Evolutionary conservation across 768 basidiomycete species (phyloP), one percentile per base, ranked within the genome.

Genomic region (Dioszegia hungarica): DNA sequence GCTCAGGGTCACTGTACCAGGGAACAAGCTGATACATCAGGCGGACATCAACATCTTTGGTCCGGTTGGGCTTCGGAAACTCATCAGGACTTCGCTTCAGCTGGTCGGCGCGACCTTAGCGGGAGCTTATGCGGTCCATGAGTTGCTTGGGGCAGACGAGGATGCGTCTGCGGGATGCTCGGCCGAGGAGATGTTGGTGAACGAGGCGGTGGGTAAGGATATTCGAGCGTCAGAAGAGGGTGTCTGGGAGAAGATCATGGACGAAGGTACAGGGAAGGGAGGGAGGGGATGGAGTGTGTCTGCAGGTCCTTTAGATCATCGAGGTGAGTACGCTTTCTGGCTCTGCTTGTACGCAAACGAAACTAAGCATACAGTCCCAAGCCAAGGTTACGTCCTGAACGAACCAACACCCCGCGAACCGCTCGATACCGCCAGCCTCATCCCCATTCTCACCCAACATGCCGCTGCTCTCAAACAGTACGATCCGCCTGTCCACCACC

Each of bases 261-360:
- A 39, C 6, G 53, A 66, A 34, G 67, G 67, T 34, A 62, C 34
- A 51, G 68, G 67, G 15, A 66, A 57, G 45, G 33, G 50, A 2
- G 60, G 64, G 6, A 70, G 60, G 43, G 61, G 62, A 4, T 73
- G 74, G 74, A 61, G 62, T 10, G 74, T 75, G 9, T 61, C 59
- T 31, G 72, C 68, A n/a, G 74, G 74, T 4, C 72, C 74, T 3
- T 70, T 75, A 47, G 57, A 65, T 12, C 74, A 75, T 66, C 54
- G 74, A 55, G 66, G 74, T 74, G 47, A 55, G 72, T 60, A 1
- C 5, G 6, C 33, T 17, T 50, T 31, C 27, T 8, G 24, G 20
- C 4, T 19, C 19, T 33, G 19, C 36, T 22, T 31, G 39, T 15
- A 8, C 40, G 24, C 33, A 12, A 41, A n/a, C 8, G 24, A 8